Evolutionary conservation across 2,329 filamentous ascomycete genomes (phyloP), one percentile per base, ranked within the genome.

Genomic region (Penicillium expansum): DNA sequence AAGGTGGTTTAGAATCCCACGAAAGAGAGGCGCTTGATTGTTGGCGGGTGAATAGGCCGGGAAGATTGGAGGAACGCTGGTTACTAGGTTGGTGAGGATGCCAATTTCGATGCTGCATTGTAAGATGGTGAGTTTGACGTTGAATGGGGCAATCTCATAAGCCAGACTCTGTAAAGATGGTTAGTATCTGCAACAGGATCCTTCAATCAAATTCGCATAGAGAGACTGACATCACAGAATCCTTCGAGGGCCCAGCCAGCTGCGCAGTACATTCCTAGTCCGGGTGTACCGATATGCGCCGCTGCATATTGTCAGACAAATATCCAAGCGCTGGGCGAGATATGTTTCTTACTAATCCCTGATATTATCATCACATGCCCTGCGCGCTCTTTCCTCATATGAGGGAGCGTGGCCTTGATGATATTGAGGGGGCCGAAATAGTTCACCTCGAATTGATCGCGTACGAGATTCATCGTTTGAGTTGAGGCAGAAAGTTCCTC

Each of bases 351-450:
- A 82, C 80, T 92, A 58, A 95, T 92, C 60, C 91, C 93, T 7
- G 91, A 94, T 48, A 97, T 82, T 54, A 95, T 85, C 61, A 97
- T 88, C 61, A 97, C 88, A 73, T 99, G 94, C 0, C 94, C 94
- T 9, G 88, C 92, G 65, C 88, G 87, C 69, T 92, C 89, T 58
- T 82, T 81, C 42, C 94, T 84, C 73, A 97, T 87, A 53, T 87
- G 82, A 0, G 93, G 92, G 22, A 99, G 80, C 1, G 87, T 82
- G 14, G 92, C 90, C 73, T 94, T 95, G 78, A 97, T 95, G 71
- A 96, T 91, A 76, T 97, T 97, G 73, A 97, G 88, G 56, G 95
- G 92, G 0, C 91, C 91, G 74, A 97, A 97, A 80, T 95, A 97
- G 67, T 96, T 91, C 61, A 86, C 87, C 74, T 97, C 93, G 72